Evolutionary conservation across 441 rosid species (phyloP).

Genomic region (Euphorbia schlechtendalii): DNA sequence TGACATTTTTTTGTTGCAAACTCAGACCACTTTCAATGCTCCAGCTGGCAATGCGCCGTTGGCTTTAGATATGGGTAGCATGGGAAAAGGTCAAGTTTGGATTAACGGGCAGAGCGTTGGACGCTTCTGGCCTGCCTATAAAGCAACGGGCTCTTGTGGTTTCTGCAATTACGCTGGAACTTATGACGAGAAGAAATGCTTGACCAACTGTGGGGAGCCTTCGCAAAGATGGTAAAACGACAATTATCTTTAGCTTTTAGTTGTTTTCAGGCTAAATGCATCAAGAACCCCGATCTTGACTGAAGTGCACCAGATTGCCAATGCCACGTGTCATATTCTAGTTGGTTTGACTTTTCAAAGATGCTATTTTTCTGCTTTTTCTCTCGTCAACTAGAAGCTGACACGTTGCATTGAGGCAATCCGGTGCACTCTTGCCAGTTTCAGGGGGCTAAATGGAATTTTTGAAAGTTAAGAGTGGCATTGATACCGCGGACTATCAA

Average conservation of each 20-base stretch:
- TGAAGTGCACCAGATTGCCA: too few relatives aligned
- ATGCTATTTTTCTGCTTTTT: too few relatives aligned
- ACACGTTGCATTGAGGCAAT: too few relatives aligned
- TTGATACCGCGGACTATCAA: too few relatives aligned
- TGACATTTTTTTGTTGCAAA: constrained; percentile 24
- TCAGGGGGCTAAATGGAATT: too few relatives aligned
- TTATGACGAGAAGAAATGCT: constrained; percentile 66
- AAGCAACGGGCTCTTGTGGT: constrained; percentile 72
- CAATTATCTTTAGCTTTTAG: not conserved
- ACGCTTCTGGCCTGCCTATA: constrained; percentile 93
- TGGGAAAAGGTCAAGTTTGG: constrained; percentile 99
- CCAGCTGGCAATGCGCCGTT: constrained; percentile 80
- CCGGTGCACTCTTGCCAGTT: too few relatives aligned
- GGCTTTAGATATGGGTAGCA: constrained; percentile 88
- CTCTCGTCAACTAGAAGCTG: too few relatives aligned
- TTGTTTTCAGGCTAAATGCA: not conserved
- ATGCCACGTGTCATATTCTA: too few relatives aligned
- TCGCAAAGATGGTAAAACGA: constrained; percentile 85
- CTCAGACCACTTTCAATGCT: constrained; percentile 80
- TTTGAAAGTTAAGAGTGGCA: too few relatives aligned
- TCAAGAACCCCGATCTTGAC: too few relatives aligned
- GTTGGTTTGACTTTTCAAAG: too few relatives aligned
- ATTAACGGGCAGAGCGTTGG: constrained; percentile 89
- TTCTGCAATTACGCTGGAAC: constrained; percentile 68
- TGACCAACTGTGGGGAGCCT: constrained; percentile 82